Evolutionary conservation across 1,284 basidiomycete species (phyloP), one percentile per base, ranked within the genome.

Genomic region (Blastosporella zonata): DNA sequence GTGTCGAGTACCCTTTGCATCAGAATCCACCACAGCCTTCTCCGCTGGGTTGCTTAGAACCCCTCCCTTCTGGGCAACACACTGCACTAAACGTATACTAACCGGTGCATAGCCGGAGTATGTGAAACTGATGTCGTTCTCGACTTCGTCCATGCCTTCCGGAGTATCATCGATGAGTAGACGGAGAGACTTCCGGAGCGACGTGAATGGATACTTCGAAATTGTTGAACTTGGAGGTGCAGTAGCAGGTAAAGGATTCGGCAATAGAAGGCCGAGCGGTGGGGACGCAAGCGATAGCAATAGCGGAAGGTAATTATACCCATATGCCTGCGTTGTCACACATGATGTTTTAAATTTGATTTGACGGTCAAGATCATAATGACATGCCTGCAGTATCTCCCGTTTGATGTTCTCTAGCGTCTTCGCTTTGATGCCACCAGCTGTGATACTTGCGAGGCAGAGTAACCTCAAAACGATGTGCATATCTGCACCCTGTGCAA

Each of bases 51-150:
- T 89, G 61, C 84, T 87, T 50, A 95, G 70, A 22, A 97, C 85
- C 1, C 90, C 88, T 44, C 89, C 89, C 67, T 93, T 93, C 72
- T 97, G 88, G 40, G 87, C 85, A 20, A 95, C 81, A 59, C 91
- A 96, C 67, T 99, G 96, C 6, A 98, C 87, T 2, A 99, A 77
- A 9, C 97, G 83, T 6, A 97, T 70, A 60, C 88, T 93, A 54
- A 98, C 81, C 9, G 97, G 97, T 1, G 97, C 95, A 66, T 95
- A 99, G 7, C 97, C 97, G 1, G 93, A 97, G 71, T 97, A 99
- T 31, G 92, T 90, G 67, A 92, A 99, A 52, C 90, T 87, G 61
- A 98, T 90, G 67, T 99, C 97, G 62, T 90, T 90, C 58, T 96
- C 94, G 28, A 87, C 75, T 62, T 87, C 87, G 55, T 86, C 87